Evolutionary conservation across 2,329 filamentous ascomycete species (phyloP).

Genomic region (Aureobasidium sp.): DNA sequence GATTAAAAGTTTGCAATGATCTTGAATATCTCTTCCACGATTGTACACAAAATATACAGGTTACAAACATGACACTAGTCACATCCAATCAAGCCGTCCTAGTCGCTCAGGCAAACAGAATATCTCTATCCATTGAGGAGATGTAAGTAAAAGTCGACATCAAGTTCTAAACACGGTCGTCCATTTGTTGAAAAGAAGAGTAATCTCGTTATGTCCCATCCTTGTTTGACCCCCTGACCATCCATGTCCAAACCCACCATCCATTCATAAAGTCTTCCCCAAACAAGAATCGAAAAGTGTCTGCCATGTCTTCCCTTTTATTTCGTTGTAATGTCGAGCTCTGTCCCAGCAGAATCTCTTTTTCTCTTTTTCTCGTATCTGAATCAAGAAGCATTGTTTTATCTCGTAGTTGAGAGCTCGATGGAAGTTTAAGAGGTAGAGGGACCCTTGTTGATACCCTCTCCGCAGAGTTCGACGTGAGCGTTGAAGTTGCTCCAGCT

Average conservation of each 20-base stretch:
- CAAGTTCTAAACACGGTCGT: background rate
- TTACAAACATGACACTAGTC: background rate
- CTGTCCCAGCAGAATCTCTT: background rate
- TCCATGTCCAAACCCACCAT: background rate
- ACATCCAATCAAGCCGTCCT: too few species aligned
- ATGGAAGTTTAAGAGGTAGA: background rate
- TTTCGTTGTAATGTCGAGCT: background rate
- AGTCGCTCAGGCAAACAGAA: background rate
- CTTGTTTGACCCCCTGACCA: background rate
- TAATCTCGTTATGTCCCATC: background rate
- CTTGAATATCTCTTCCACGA: background rate
- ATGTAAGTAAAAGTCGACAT: background rate
- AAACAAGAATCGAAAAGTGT: background rate
- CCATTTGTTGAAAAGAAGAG: background rate
- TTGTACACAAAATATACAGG: background rate
- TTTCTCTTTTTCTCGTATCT: background rate
- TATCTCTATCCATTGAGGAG: background rate
- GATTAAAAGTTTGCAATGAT: constrained; percentile 25
- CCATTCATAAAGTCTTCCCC: background rate
- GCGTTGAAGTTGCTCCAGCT: constrained; percentile 32
- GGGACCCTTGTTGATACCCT: constrained; percentile 20
- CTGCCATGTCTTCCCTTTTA: background rate
- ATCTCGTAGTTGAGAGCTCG: background rate
- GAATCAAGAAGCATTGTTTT: background rate
- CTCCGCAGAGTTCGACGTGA: constrained; percentile 29